Base-by-base conservation (phyloP, 2,329 filamentous ascomycete genomes). In the Phaeosphaeriaceae sp. region DNA sequence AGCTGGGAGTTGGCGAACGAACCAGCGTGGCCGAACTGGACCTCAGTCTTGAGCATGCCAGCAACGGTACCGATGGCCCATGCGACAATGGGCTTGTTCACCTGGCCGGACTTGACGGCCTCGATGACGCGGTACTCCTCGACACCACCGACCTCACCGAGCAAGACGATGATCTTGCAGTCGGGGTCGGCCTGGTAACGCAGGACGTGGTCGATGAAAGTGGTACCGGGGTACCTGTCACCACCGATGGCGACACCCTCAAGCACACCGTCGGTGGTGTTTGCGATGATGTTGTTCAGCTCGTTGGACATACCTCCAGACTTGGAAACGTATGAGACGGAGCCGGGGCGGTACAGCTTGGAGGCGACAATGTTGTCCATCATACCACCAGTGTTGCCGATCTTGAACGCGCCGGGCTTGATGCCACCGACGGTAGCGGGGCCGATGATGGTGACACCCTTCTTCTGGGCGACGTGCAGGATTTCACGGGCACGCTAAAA, bases 351-450 rank as follows among this genome's bases (percentile, higher is more conserved):
- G 90, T 99, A 99, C 63, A 99, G 92, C 90, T 99, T 99, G 80
- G 95, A 98, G 72, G 95, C 93, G 67, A 99, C 95, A 76, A 99
- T 99, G 89, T 99, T 99, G 88, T 99, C 95, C 95, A 99, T 99
- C 95, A 99, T 99, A 83, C 95, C 95, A 88, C 95, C 95, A 75
- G 95, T 99, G 88, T 99, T 99, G 81, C 95, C 95, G 69, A 99
- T 99, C 89, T 98, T 99, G 91, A 94, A 99, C 80, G 92, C 92
- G 81, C 95, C 95, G 64, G 95, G 95, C 89, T 98, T 99, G 85
- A 99, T 98, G 77, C 95, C 95, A 88, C 95, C 95, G 65, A 99
- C 95, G 56, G 95, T 99, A 74, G 95, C 95, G 67, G 95, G 95
- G 68, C 95, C 95, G 78, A 99, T 97, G 81, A 99, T 99, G 82